Evolutionary conservation across 257 asterid species (phyloP).

Genomic region (Solanum chaucha): DNA sequence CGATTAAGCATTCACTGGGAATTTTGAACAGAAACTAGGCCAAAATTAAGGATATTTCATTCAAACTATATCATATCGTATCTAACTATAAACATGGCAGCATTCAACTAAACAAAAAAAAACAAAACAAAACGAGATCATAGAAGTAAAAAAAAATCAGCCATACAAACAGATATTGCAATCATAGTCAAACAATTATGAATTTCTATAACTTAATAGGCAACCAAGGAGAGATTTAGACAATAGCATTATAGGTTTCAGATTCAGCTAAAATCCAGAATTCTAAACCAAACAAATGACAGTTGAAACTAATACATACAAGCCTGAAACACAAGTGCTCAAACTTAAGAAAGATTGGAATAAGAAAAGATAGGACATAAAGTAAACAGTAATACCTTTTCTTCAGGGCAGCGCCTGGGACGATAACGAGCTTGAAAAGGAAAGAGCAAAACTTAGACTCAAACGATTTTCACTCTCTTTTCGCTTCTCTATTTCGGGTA

Average conservation of each 20-base stretch:
- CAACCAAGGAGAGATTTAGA: neutral
- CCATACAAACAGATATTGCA: neutral
- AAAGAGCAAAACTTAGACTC: neutral
- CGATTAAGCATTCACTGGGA: neutral
- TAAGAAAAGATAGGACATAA: too few species aligned
- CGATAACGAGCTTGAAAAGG: neutral
- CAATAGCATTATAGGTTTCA: neutral
- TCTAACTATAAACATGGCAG: neutral
- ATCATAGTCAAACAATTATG: neutral
- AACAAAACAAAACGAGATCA: too few species aligned
- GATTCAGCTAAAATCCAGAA: neutral
- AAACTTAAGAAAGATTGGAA: too few species aligned
- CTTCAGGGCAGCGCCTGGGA: neutral
- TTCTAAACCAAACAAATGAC: neutral
- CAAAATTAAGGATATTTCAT: neutral
- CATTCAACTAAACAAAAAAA: neutral
- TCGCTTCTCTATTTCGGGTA: neutral
- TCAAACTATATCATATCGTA: neutral
- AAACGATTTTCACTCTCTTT: neutral
- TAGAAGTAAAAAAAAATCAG: too few species aligned
- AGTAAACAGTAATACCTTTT: neutral
- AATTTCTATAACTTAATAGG: neutral
- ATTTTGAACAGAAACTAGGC: neutral
- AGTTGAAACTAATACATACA: neutral
- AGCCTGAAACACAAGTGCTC: too few species aligned